Evolutionary conservation across 1,284 basidiomycete genomes (phyloP).

Genomic region (Pisolithus thermaeus): DNA sequence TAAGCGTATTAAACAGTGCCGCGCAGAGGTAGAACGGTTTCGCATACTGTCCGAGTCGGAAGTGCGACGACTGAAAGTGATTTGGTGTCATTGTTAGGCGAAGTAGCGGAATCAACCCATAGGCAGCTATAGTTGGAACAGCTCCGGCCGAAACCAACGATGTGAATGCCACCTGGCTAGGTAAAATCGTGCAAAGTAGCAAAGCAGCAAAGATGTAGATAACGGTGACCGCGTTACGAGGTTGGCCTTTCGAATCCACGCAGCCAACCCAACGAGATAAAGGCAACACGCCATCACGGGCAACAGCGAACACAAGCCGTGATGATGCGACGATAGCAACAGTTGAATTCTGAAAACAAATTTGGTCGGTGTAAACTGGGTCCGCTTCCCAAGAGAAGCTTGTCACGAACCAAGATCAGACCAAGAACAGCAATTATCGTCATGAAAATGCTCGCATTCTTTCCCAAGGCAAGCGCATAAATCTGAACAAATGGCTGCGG

Average conservation of each 20-base stretch:
- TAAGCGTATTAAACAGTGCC: slow-evolving; percentile 62
- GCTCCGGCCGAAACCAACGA: slow-evolving; percentile 79
- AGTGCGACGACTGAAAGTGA: slow-evolving; percentile 64
- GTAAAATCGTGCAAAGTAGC: slow-evolving; percentile 77
- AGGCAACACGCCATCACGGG: slow-evolving; percentile 82
- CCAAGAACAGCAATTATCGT: slow-evolving; percentile 74
- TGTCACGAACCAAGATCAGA: slow-evolving; percentile 59
- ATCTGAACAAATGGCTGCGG: slow-evolving; percentile 87
- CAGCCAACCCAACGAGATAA: slow-evolving; percentile 73
- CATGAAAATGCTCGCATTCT: slow-evolving; percentile 76
- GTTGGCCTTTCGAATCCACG: slow-evolving; percentile 66
- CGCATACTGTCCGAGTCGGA: slow-evolving; percentile 59
- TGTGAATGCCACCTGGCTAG: slow-evolving; percentile 82
- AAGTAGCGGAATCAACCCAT: slow-evolving; percentile 70
- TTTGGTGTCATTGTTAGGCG: slow-evolving; percentile 72
- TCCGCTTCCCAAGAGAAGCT: too few relatives aligned
- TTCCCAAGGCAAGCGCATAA: slow-evolving; percentile 76
- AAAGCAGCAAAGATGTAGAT: slow-evolving; percentile 70
- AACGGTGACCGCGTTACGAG: slow-evolving; percentile 75
- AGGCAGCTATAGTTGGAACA: slow-evolving; percentile 78
- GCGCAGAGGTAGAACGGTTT: slow-evolving; percentile 65
- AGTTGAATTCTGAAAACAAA: slow-evolving; percentile 63
- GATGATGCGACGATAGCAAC: slow-evolving; percentile 81
- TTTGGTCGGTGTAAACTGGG: background rate
- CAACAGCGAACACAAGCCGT: slow-evolving; percentile 80